Percentiles rank a stretch among this genome's conserved stretches.
Conservation (phyloP, 2,329 filamentous ascomycete genomes). For the Arachnomyces sp. region DNA sequence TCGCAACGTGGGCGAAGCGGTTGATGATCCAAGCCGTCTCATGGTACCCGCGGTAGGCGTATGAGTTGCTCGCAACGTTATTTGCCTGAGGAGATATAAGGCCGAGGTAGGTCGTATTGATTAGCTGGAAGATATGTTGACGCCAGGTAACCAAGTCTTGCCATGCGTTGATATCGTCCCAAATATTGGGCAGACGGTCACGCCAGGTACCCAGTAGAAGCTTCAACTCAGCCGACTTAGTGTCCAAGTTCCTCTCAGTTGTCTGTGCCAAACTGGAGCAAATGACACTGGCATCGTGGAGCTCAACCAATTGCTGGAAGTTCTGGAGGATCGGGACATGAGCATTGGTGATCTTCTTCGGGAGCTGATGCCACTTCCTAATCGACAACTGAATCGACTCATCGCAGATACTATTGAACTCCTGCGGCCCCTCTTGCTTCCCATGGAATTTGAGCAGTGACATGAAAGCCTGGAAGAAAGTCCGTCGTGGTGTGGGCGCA, state of each 20-base stretch:
- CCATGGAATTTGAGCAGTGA: conserved; percentile 87
- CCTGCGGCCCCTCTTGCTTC: conserved; percentile 67
- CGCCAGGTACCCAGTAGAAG: conserved; percentile 89
- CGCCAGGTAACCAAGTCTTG: conserved; percentile 99
- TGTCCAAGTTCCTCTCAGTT: conserved; percentile 74
- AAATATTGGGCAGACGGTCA: conserved; percentile 89
- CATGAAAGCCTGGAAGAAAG: conserved; percentile 99
- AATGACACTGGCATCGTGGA: conserved; percentile 96
- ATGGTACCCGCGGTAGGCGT: conserved; percentile 93
- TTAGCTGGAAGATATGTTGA: conserved; percentile 96
- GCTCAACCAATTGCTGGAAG: conserved; percentile 94
- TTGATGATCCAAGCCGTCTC: conserved; percentile 99
- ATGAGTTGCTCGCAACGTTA: conserved; percentile 81
- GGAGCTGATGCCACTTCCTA: conserved; percentile 98
- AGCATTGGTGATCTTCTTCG: conserved; percentile 82
- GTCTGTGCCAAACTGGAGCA: conserved; percentile 84
- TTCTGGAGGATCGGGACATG: conserved; percentile 93
- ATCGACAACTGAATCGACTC: conserved; percentile 97
- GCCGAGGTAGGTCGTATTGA: conserved; percentile 86
- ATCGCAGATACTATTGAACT: conserved; percentile 86
- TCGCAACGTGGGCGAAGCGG: conserved; percentile 90
- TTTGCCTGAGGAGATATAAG: conserved; percentile 72
- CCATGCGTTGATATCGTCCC: conserved; percentile 99
- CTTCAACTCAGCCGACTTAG: conserved; percentile 93
- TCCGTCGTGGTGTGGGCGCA: conserved; percentile 82